These are phyloP conservation scores for Hibiscus tridactylites DNA, from an alignment of 345 rosid genomes.

Conservation along the genomic window DNA sequence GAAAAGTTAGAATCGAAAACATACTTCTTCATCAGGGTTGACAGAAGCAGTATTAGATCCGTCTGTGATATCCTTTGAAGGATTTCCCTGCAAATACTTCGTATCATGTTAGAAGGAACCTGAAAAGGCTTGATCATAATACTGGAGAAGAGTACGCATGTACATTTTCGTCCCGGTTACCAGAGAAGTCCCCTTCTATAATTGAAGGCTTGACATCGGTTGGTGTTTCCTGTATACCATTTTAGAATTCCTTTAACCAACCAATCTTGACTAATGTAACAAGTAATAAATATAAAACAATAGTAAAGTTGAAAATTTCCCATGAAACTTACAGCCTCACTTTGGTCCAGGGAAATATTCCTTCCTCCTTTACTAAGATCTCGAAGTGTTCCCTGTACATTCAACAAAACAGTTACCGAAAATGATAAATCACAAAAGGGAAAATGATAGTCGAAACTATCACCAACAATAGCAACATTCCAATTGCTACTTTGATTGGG, in stretches of 20 bases:
- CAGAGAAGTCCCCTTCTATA: conserved; percentile 35
- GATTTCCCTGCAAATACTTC: conserved; percentile 41
- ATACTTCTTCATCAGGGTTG: conserved; percentile 38
- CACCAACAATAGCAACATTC: neutral
- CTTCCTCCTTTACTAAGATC: conserved; percentile 66
- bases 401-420: conserved; percentile 8
- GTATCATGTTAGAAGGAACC: conserved; percentile 14
- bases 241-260: neutral
- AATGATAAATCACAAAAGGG: neutral
- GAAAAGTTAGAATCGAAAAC: conserved; percentile 7
- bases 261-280: neutral
- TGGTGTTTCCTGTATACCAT: conserved; percentile 39
- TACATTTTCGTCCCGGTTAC: conserved; percentile 38
- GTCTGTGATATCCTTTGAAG: conserved; percentile 20
- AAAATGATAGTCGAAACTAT: neutral
- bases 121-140: neutral
- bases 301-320: conserved; percentile 2
- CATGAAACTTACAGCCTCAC: conserved; percentile 36
- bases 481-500: neutral
- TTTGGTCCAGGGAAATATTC: conserved; percentile 37
- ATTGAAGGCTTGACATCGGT: conserved; percentile 43
- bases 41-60: conserved; percentile 24
- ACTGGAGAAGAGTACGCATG: conserved; percentile 16
- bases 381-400: conserved; percentile 57
- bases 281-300: conserved; percentile 1